Evolutionary conservation across 495 filamentous ascomycete species (phyloP).

Genomic region (Paragyromitra xinjiangensis): DNA sequence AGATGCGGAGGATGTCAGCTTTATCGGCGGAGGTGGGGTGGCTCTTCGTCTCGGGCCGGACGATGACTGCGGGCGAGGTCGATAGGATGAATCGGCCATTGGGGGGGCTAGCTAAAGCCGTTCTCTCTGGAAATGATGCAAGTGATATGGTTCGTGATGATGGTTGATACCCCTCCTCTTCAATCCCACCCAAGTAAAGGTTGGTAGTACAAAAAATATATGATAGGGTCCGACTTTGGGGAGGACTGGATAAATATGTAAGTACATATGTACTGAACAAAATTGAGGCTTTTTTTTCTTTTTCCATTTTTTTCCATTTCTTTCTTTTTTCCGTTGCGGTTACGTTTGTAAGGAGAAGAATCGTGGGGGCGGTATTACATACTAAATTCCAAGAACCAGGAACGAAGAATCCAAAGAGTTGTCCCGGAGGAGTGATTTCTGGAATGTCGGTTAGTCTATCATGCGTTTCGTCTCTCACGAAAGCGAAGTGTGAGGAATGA

Average conservation of each 20-base stretch:
- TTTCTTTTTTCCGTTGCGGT: slow-evolving; percentile 43
- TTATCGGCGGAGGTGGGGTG: slow-evolving; percentile 47
- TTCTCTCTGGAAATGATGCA: slow-evolving; percentile 34
- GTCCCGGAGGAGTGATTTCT: slow-evolving; percentile 34
- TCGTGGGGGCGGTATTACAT: slow-evolving; percentile 44
- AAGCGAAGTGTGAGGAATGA: slow-evolving; percentile 36
- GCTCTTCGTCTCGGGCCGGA: slow-evolving; percentile 47
- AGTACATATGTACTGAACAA: slow-evolving; percentile 49
- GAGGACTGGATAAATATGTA: slow-evolving; percentile 53
- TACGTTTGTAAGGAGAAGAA: slow-evolving; percentile 46
- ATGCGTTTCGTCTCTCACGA: slow-evolving; percentile 36
- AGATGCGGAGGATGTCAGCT: slow-evolving; percentile 50
- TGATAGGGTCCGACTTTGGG: slow-evolving; percentile 48
- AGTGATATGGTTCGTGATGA: slow-evolving; percentile 40
- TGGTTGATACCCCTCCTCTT: slow-evolving; percentile 49
- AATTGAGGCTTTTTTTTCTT: slow-evolving; percentile 52
- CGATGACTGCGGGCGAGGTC: slow-evolving; percentile 51
- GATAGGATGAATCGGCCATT: slow-evolving; percentile 52
- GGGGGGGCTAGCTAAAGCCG: slow-evolving; percentile 24
- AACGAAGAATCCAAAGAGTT: slow-evolving; percentile 24
- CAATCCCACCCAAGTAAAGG: slow-evolving; percentile 41
- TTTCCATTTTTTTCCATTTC: slow-evolving; percentile 19
- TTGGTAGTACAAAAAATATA: slow-evolving; percentile 57
- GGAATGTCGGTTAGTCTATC: slow-evolving; percentile 43
- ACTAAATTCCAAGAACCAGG: slow-evolving; percentile 39